Evolutionary conservation across 169 alveolate genomes (phyloP).

Genomic region (Besnoitia besnoiti): DNA sequence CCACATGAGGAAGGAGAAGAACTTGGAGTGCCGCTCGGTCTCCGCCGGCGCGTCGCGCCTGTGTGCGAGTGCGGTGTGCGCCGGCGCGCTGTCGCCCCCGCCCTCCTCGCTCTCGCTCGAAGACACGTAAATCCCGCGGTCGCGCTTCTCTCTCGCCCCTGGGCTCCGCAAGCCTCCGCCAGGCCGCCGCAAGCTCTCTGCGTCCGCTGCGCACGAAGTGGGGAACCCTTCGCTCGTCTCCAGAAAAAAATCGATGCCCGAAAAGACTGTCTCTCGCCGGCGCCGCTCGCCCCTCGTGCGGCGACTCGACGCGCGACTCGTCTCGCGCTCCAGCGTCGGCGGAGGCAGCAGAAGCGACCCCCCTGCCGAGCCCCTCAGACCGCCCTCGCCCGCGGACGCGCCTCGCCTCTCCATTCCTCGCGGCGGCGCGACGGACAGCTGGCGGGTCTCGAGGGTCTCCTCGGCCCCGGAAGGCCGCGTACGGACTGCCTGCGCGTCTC

Average conservation of each 20-base stretch:
- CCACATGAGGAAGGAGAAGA: slow-evolving; percentile 28
- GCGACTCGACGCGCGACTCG: neutral
- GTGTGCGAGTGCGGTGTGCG: neutral
- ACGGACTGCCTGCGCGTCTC: neutral
- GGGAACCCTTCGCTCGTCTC: slow-evolving; percentile 15
- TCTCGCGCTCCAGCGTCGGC: neutral
- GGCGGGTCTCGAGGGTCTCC: neutral
- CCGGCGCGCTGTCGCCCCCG: neutral
- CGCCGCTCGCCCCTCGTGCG: neutral
- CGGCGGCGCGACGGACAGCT: neutral
- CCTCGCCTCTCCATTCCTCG: neutral
- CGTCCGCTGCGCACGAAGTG: neutral
- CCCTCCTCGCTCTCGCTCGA: neutral
- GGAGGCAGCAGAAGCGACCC: neutral
- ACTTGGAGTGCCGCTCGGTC: neutral
- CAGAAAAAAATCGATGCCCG: neutral
- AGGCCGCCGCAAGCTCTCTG: neutral
- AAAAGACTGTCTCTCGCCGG: neutral
- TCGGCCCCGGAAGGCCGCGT: neutral
- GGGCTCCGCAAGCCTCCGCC: neutral
- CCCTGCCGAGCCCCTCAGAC: neutral
- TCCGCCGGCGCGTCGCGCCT: neutral
- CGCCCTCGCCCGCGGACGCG: neutral
- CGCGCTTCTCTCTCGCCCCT: neutral
- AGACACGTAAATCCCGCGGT: neutral